Percentiles rank a stretch among this genome's conserved stretches.
Evolutionary conservation across 345 rosid genomes (phyloP).

Genomic region (Anastatica hierochuntica): DNA sequence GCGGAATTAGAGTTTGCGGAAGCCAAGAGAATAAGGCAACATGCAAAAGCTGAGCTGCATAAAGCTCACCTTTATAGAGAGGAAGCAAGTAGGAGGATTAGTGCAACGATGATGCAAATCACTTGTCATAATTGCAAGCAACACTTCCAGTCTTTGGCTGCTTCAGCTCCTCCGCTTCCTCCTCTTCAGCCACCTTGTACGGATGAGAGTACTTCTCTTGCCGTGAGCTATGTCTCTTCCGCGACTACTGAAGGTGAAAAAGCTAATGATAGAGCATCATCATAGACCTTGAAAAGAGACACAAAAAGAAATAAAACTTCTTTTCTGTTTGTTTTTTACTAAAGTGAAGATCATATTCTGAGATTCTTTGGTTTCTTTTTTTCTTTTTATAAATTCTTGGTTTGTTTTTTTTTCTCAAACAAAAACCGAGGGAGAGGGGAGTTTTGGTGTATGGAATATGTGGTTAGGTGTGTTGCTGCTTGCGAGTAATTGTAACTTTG

Average conservation of each 20-base stretch:
- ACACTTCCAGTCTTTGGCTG: conserved; percentile 35
- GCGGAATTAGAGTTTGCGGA: conserved; percentile 76
- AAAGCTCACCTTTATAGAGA: conserved; percentile 59
- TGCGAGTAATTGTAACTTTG: too few relatives aligned
- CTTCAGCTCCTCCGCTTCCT: conserved; percentile 12
- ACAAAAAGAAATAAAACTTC: not conserved
- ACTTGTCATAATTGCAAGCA: conserved; percentile 78
- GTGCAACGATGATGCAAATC: conserved; percentile 54
- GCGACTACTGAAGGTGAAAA: conserved; percentile 26
- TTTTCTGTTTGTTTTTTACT: conserved; percentile 8
- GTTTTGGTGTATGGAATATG: too few relatives aligned
- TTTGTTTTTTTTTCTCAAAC: conserved; percentile 21
- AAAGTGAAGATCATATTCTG: not conserved
- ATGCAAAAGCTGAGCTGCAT: conserved; percentile 71
- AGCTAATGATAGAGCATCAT: conserved; percentile 28
- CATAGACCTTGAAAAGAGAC: conserved; percentile 8
- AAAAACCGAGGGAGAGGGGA: not conserved
- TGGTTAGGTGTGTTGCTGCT: too few relatives aligned
- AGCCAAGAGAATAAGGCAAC: conserved; percentile 81
- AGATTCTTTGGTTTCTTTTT: conserved; percentile 12
- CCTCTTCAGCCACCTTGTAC: conserved; percentile 18
- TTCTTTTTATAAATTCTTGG: conserved; percentile 6
- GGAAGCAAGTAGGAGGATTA: conserved; percentile 58
- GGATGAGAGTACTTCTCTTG: conserved; percentile 23
- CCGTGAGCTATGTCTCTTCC: conserved; percentile 22